Conservation (phyloP, 2,329 filamentous ascomycete species). For the Ophiostoma piceae region DNA sequence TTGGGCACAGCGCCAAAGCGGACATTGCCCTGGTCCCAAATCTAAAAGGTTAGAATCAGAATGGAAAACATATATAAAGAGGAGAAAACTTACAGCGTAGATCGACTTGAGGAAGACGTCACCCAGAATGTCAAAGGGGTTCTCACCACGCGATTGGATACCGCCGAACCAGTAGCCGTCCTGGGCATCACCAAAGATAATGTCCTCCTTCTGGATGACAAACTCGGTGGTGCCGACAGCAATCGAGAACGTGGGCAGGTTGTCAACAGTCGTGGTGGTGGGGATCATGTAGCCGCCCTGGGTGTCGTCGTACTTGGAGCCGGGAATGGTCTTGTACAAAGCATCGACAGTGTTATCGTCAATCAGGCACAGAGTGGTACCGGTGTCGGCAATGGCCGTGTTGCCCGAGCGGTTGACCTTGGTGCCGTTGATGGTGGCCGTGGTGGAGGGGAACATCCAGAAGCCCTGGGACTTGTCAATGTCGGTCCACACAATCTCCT, state of each 20-base stretch:
- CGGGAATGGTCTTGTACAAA: constrained; percentile 60
- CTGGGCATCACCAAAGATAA: constrained; percentile 53
- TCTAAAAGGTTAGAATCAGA: constrained; percentile 33
- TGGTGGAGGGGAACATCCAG: constrained; percentile 60
- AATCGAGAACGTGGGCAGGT: constrained; percentile 57
- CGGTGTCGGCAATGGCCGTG: constrained; percentile 66
- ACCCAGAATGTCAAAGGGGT: constrained; percentile 59
- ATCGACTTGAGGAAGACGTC: constrained; percentile 60
- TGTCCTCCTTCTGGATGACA: constrained; percentile 56
- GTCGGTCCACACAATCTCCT: constrained; percentile 52
- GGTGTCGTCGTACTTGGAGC: constrained; percentile 49
- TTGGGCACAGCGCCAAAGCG: constrained; percentile 57
- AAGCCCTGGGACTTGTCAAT: constrained; percentile 62
- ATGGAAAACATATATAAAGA: background rate
- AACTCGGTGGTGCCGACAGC: constrained; percentile 59
- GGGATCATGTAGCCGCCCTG: constrained; percentile 64
- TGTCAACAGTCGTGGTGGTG: constrained; percentile 42
- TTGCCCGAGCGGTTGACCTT: constrained; percentile 49
- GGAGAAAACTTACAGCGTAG: constrained; percentile 50
- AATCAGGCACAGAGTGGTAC: constrained; percentile 62
- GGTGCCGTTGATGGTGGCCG: constrained; percentile 53
- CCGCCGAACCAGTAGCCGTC: constrained; percentile 57
- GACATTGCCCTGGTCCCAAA: constrained; percentile 58
- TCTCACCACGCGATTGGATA: constrained; percentile 57
- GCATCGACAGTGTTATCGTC: constrained; percentile 56